Base-by-base conservation (phyloP, 2,329 filamentous ascomycete genomes). In the Pleurostoma richardsiae region DNA sequence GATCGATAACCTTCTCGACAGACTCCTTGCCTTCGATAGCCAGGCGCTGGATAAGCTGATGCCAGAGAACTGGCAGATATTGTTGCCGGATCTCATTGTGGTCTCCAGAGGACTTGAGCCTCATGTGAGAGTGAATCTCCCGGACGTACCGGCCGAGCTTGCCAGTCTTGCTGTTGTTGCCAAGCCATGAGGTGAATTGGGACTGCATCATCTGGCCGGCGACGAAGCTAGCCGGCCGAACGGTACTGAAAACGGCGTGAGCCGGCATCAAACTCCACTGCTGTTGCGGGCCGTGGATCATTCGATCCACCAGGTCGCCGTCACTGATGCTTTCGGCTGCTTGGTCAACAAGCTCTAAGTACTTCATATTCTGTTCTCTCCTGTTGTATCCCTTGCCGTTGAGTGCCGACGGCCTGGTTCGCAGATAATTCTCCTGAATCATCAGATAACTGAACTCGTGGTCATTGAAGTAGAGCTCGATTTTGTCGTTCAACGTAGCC, bases 201-300 rank as follows among this genome's bases (percentile, higher is more conserved):
- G 89, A 86, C 4, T 80, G 80, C 52, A 81, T 76, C 56, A 95
- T 80, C 57, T 86, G 85, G 39, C 94, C 94, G 43, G 89, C 81
- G 8, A 94, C 76, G 60, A 87, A 96, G 64, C 90, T 96, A 6
- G 94, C 86, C 4, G 94, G 94, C 29, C 88, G 79, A 28, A 99
- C 92, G 46, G 95, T 95, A 61, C 91, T 96, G 71, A 97, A 96
- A 38, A 96, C 79, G 29, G 91, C 94, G 66, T 99, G 94, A 2
- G 89, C 87, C 10, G 94, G 94, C 94, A 99, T 99, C 51, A 99
- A 71, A 61, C 88, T 94, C 94, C 94, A 99, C 52, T 99, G 94
- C 63, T 99, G 94, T 62, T 99, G 94, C 40, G 90, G 89, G 29
- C 94, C 94, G 65, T 99, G 94, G 49, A 99, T 99, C 92, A 99